Base-by-base conservation (phyloP, 2,329 filamentous ascomycete genomes). In the Fusarium stilboides region DNA sequence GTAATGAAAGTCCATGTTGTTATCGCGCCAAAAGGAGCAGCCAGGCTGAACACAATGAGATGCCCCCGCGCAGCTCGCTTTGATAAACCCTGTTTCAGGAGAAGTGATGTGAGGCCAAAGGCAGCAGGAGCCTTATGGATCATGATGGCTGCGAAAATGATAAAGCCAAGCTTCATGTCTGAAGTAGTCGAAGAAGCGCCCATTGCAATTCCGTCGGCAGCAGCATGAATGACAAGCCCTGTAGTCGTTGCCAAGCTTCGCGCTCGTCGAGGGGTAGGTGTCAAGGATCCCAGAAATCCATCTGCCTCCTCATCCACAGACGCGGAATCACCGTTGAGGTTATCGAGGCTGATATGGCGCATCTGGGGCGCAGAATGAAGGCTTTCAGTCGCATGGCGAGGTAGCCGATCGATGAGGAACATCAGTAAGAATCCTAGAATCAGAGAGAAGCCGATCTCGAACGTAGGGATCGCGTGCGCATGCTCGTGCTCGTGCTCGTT, bases 81-180 rank as follows among this genome's bases (percentile, higher is more conserved):
- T 14, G 92, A 94, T 1, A 98, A 84, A 0, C 96, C 96, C 77
- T 98, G 94, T 78, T 95, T 97, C 46, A 99, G 84, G 46, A 99
- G 82, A 3, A 98, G 89, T 2, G 94, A 94, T 0, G 95, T 98
- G 47, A 99, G 83, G 0, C 96, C 96, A 81, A 99, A 99, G 1
- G 96, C 94, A 2, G 96, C 96, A 0, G 94, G 95, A 2, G 94
- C 95, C 82, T 98, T 99, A 80, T 99, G 96, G 8, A 98, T 89
- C 92, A 99, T 97, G 72, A 99, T 96, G 13, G 96, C 96, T 40
- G 97, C 81, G 79, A 99, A 99, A 39, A 99, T 94, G 73, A 99
- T 93, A 63, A 98, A 89, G 36, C 93, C 94, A 13, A 99, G 83
- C 60, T 91, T 91, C 65, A 89, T 89, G 72, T 93, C 90, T 3